Conservation (phyloP, 768 basidiomycete species). For the Suillus sp. region DNA sequence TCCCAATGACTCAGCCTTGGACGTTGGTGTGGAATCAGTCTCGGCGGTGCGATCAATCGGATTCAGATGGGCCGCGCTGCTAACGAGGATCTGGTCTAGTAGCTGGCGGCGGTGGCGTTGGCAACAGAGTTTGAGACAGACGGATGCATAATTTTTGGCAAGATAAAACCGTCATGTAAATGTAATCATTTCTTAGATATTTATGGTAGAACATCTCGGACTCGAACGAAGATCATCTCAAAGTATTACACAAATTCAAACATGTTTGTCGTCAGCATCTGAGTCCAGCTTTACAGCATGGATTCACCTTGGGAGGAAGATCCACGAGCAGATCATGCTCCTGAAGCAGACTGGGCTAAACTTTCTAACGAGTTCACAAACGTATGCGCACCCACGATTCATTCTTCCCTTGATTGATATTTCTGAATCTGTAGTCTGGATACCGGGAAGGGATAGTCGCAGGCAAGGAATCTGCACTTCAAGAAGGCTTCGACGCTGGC, state of each 20-base stretch:
- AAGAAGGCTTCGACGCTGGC: constrained; percentile 88
- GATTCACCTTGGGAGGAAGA: constrained; percentile 67
- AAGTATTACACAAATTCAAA: not conserved
- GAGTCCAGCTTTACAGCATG: constrained; percentile 1
- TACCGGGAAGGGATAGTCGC: constrained; percentile 96
- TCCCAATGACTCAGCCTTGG: not conserved
- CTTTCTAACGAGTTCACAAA: constrained; percentile 72
- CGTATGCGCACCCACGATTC: constrained; percentile 40
- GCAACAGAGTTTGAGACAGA: not conserved
- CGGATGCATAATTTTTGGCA: no score
- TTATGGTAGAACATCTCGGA: not conserved
- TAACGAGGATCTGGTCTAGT: not conserved
- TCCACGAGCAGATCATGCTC: constrained; percentile 29
- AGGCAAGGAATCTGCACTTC: constrained; percentile 86
- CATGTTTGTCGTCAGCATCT: not conserved
- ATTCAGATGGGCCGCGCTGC: not conserved
- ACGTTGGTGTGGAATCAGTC: not conserved
- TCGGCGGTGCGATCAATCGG: not conserved
- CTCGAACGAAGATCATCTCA: not conserved
- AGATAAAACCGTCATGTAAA: not conserved
- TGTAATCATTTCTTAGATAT: no score
- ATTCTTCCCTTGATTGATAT: constrained; percentile 4
- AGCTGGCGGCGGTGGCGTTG: not conserved
- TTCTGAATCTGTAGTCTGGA: constrained; percentile 59
- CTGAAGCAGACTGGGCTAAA: constrained; percentile 66